phyloP scores from a whole-genome alignment of 495 filamentous ascomycete genomes.

The Tuber microsphaerosporum region DNA sequence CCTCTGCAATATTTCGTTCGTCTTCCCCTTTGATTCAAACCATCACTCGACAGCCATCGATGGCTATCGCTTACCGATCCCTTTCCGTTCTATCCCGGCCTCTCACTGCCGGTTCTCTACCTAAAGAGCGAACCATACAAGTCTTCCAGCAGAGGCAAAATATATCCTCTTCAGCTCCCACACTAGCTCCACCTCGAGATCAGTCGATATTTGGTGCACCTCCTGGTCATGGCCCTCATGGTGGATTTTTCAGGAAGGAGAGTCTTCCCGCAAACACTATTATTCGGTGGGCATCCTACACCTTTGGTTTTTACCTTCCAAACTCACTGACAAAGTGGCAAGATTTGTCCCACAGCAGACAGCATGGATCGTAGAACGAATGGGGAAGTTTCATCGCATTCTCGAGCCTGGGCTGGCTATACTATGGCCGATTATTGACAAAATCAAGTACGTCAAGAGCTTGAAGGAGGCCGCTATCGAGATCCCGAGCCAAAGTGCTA shows the following conservation, averaged over 20 bases:
- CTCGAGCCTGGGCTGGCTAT: conserved; percentile 85
- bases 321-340: conserved; percentile 1
- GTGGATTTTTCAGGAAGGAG: conserved; percentile 54
- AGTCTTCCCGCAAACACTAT: conserved; percentile 84
- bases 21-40: neutral
- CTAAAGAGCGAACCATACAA: neutral
- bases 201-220: neutral
- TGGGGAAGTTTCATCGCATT: conserved; percentile 93
- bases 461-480: conserved; percentile 94
- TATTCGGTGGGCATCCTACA: conserved; percentile 50
- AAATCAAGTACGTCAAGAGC: conserved; percentile 95
- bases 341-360: conserved; percentile 95
- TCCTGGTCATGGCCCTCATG: neutral
- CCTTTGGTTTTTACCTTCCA: neutral
- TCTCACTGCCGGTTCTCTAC: neutral
- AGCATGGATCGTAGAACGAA: conserved; percentile 98
- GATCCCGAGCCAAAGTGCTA: conserved; percentile 91
- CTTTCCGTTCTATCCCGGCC: neutral
- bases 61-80: neutral
- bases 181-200: neutral
- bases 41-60: neutral
- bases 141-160: neutral
- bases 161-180: neutral
- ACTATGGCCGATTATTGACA: conserved; percentile 82
- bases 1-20: conserved; percentile 1